Base-by-base conservation (phyloP, 768 basidiomycete genomes). In the Austroboletus festivus region DNA sequence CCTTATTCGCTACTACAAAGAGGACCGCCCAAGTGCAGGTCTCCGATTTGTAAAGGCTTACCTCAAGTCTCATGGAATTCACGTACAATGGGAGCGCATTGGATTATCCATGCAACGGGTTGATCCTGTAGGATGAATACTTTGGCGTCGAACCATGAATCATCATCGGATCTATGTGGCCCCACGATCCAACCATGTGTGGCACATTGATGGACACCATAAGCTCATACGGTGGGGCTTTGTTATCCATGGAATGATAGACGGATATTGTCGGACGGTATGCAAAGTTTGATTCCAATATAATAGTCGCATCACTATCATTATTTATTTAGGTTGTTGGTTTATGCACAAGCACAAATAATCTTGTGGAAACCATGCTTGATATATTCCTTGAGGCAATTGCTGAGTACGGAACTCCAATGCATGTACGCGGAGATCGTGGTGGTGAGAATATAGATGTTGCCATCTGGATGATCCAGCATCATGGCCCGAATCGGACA, bases 391-490 rank as follows among this genome's bases (percentile, higher is more conserved):
- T 28, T 0, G 13, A 24, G 13, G 59, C 59, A 0, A 39, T 53
- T 5, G 2, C 16, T 3, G 16, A 11, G 16, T 66, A 51, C 40
- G 59, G 59, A 5, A 37, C 41, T 0, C 67, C 65, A 0, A 71
- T 47, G 16, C 38, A 50, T 2, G 55, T 71, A 6, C 23, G 48
- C 33, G 64, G 68, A 1, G 65, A 70, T 39, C 42, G 42, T 12
- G 65, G 64, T 8, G 58, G 63, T 6, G 60, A 71, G 42, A 71
- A 71, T 30, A 44, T 60, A 1, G 51, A 56, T 15, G 57, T 68
- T 20, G 56, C 63, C 0, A 33, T 44, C 0, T 62, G 52, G 39
- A 71, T 70, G 68, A 53, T 71, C 6, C 43, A 53, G 44, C 34
- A 49, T 9, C 40, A 30, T 33, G 67, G 69, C 1, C 38, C 55